A percentile compares a stretch with the other conserved stretches of the same genome.
phyloP scores from a whole-genome alignment of 495 filamentous ascomycete species.

The Penicillium waksmanii region DNA sequence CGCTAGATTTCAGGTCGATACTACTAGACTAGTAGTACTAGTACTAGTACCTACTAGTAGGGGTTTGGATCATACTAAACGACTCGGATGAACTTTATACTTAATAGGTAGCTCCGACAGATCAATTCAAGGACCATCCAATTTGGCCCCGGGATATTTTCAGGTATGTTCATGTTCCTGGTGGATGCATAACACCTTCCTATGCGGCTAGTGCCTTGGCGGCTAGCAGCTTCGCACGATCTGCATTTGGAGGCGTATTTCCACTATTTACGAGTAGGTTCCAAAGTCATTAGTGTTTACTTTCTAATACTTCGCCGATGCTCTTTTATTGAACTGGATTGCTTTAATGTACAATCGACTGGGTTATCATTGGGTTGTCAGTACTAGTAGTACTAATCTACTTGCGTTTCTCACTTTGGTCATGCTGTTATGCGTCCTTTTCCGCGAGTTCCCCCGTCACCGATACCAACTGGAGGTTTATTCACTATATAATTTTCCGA shows the following conservation, averaged over 20 bases:
- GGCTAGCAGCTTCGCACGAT: background rate
- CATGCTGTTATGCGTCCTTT: background rate
- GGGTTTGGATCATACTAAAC: too few species aligned
- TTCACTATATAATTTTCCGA: too few species aligned
- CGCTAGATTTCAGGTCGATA: too few species aligned
- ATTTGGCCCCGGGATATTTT: background rate
- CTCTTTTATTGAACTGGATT: background rate
- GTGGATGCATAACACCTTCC: background rate
- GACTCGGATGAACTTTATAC: too few species aligned
- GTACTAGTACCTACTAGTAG: too few species aligned
- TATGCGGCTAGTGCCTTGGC: conserved; percentile 5
- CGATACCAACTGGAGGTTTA: too few species aligned
- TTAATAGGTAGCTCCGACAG: too few species aligned
- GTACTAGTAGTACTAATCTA: background rate
- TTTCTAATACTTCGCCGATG: background rate
- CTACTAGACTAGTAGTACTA: too few species aligned
- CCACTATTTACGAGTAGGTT: background rate
- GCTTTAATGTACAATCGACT: background rate
- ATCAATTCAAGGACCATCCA: background rate
- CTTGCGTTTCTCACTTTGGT: background rate
- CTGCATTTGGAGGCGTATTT: background rate
- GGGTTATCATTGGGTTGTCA: background rate
- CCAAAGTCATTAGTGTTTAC: background rate
- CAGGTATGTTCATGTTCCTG: background rate
- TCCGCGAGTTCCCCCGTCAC: background rate